phyloP scores from a whole-genome alignment of 176 grass and related monocot species.

The Carex littledalei region DNA sequence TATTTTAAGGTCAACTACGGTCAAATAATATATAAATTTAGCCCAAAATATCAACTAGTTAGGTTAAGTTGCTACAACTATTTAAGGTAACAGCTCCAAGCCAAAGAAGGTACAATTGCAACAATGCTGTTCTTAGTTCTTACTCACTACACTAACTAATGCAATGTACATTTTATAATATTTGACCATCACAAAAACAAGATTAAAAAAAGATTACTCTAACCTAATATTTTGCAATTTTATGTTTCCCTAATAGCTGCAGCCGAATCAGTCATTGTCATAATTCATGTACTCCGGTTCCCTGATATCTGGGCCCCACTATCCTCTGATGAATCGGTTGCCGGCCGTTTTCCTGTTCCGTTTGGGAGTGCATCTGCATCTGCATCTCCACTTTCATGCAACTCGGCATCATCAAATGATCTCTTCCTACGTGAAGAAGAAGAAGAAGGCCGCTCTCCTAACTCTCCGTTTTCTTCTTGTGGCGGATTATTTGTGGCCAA shows the following conservation, averaged over 20 bases:
- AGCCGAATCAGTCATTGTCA: background rate
- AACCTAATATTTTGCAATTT: background rate
- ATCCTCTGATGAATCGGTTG: background rate
- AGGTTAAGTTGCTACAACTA: background rate
- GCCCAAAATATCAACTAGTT: background rate
- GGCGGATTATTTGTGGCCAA: background rate
- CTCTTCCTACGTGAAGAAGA: slow-evolving; percentile 18
- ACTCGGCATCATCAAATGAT: slow-evolving; percentile 2
- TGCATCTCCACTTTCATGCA: slow-evolving; percentile 7
- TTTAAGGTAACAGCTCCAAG: background rate
- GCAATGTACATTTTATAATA: background rate
- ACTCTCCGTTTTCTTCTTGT: slow-evolving; percentile 9
- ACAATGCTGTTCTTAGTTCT: background rate
- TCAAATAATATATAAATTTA: no score
- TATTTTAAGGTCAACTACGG: no score
- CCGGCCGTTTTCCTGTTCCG: background rate
- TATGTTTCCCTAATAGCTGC: background rate
- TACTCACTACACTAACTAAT: background rate
- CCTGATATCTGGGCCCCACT: slow-evolving; percentile 1
- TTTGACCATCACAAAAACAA: background rate
- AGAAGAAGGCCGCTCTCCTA: background rate
- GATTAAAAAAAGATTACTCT: background rate
- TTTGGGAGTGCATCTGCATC: background rate
- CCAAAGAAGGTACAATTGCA: background rate
- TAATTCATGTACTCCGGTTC: slow-evolving; percentile 1